Percentiles rank a stretch among this genome's conserved stretches.
phyloP scores from a whole-genome alignment of 495 filamentous ascomycete species.

The Physcia stellaris region DNA sequence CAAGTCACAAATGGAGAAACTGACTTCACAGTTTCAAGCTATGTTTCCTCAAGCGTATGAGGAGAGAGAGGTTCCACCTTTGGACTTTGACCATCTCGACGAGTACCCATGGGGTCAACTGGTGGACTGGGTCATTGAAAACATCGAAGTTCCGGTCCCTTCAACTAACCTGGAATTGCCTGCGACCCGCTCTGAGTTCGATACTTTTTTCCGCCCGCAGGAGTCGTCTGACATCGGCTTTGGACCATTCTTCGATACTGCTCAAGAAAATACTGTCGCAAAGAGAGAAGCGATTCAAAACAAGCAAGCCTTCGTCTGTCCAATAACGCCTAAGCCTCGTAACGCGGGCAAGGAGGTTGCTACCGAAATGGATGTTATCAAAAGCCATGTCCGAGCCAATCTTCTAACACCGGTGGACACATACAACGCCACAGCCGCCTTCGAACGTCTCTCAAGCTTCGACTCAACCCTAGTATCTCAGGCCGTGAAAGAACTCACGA shows the following conservation, averaged over 20 bases:
- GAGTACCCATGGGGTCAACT: conserved; percentile 65
- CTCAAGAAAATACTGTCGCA: conserved; percentile 19
- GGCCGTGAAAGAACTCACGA: conserved; percentile 43
- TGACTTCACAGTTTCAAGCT: conserved; percentile 66
- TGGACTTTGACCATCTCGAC: conserved; percentile 59
- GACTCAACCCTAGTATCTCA: conserved; percentile 29
- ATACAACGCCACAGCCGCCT: conserved; percentile 30
- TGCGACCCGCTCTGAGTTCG: conserved; percentile 35
- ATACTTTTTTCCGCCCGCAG: conserved; percentile 34
- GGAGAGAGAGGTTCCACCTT: conserved; percentile 45
- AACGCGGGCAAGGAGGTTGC: conserved; percentile 9
- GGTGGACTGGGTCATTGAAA: conserved; percentile 55
- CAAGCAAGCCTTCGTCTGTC: conserved; percentile 12
- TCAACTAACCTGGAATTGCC: conserved; percentile 35
- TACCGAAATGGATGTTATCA: conserved; percentile 28
- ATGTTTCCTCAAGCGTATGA: conserved; percentile 66
- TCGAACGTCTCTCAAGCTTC: conserved; percentile 28
- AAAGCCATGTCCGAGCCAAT: conserved; percentile 50
- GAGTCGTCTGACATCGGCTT: conserved; percentile 17
- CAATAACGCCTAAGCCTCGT: neutral
- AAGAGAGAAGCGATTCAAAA: conserved; percentile 25
- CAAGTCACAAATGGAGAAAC: conserved; percentile 45
- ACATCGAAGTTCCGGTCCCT: conserved; percentile 29
- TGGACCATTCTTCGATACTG: conserved; percentile 30
- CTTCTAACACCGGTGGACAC: conserved; percentile 35